These are phyloP conservation scores for Blastomyces parvus DNA, from an alignment of 2,329 filamentous ascomycete genomes.

Conservation along the genomic window DNA sequence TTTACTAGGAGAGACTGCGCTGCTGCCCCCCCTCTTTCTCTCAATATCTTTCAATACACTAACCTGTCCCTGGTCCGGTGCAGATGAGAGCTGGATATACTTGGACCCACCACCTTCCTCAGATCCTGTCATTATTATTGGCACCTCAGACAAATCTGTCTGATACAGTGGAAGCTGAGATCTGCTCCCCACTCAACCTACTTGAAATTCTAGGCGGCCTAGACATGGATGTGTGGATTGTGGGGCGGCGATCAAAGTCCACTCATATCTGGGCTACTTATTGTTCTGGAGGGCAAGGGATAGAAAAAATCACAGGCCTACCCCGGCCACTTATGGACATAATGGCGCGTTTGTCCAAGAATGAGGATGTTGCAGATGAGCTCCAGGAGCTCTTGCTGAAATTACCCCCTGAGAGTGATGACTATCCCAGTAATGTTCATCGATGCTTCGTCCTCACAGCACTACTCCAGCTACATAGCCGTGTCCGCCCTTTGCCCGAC, in stretches of 20 bases:
- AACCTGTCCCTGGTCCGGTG: neutral
- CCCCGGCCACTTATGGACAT: neutral
- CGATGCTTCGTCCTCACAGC: neutral
- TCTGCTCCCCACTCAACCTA: neutral
- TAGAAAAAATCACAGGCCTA: neutral
- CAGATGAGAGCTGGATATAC: neutral
- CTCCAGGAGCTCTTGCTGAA: neutral
- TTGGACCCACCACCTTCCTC: neutral
- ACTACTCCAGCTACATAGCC: neutral
- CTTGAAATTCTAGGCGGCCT: neutral
- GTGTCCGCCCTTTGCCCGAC: neutral
- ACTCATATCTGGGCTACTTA: neutral
- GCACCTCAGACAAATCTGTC: neutral
- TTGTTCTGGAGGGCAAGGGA: neutral
- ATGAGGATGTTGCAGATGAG: neutral
- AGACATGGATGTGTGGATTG: neutral
- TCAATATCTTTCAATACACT: neutral
- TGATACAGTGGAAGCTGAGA: neutral
- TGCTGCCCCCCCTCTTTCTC: neutral
- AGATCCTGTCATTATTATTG: neutral
- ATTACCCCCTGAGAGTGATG: neutral
- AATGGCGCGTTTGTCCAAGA: neutral
- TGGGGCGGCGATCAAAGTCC: neutral
- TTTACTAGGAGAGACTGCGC: neutral
- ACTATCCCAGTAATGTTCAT: conserved; percentile 2